Evolutionary conservation across 495 filamentous ascomycete genomes (phyloP).

Genomic region (Aspergillus leporis): DNA sequence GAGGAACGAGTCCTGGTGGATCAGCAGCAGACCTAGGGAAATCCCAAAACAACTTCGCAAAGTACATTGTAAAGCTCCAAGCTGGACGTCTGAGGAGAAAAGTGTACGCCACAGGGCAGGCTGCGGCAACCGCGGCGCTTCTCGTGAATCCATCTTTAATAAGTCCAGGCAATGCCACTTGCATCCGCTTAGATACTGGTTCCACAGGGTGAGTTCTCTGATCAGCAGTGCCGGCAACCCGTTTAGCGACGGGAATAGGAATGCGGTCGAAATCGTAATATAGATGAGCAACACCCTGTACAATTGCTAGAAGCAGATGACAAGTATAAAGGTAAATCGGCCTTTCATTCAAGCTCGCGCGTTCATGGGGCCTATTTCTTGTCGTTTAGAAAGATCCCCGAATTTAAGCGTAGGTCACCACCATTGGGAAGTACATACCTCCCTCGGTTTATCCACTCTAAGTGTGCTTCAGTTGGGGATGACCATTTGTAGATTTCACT

Average conservation of each 20-base stretch:
- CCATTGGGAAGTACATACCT: conserved; percentile 44
- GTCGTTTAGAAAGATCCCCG: conserved; percentile 10
- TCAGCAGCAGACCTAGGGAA: conserved; percentile 66
- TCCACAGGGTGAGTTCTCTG: conserved; percentile 38
- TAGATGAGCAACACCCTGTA: conserved; percentile 70
- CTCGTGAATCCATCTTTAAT: conserved; percentile 39
- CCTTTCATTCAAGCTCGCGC: conserved; percentile 82
- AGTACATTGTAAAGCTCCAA: conserved; percentile 66
- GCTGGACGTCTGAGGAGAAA: conserved; percentile 60
- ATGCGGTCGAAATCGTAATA: conserved; percentile 73
- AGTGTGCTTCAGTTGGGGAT: conserved; percentile 56
- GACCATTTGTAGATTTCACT: conserved; percentile 83
- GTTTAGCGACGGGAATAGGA: conserved; percentile 50
- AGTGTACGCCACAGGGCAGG: conserved; percentile 58
- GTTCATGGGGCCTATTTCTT: conserved; percentile 56
- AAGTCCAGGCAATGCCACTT: conserved; percentile 23
- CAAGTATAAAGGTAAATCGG: conserved; percentile 77
- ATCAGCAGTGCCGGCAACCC: conserved; percentile 31
- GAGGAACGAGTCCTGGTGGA: conserved; percentile 55
- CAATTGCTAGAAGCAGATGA: conserved; percentile 64
- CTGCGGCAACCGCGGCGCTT: conserved; percentile 43
- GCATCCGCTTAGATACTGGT: conserved; percentile 36
- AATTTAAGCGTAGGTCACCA: background rate
- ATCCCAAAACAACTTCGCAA: conserved; percentile 71
- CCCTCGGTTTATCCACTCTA: conserved; percentile 70